These are phyloP conservation scores for Albatrellus sp. DNA, from an alignment of 1,284 basidiomycete species.

Conservation along the genomic window DNA sequence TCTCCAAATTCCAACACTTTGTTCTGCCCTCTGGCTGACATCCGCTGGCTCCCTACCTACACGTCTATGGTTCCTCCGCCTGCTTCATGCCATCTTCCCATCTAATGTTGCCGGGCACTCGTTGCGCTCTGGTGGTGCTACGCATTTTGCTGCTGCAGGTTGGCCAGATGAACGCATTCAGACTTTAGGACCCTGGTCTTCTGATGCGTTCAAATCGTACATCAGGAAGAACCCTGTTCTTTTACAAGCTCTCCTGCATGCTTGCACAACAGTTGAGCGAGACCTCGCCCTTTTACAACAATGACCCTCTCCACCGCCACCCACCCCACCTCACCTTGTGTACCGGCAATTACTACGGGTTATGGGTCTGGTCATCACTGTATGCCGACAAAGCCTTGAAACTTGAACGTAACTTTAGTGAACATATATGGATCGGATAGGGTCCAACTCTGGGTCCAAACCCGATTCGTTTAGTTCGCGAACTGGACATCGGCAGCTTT, in stretches of 20 bases:
- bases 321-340: too few relatives aligned
- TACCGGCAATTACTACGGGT: too few relatives aligned
- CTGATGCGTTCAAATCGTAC: constrained; percentile 21
- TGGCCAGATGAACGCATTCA: constrained; percentile 21
- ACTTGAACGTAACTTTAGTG: too few relatives aligned
- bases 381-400: not conserved
- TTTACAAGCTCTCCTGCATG: constrained; percentile 9
- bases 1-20: too few relatives aligned
- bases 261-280: too few relatives aligned
- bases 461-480: too few relatives aligned
- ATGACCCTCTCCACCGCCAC: too few relatives aligned
- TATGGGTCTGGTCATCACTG: too few relatives aligned
- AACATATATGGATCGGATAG: too few relatives aligned
- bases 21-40: constrained; percentile 18
- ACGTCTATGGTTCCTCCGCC: constrained; percentile 14
- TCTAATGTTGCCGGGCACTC: constrained; percentile 21
- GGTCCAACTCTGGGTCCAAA: too few relatives aligned
- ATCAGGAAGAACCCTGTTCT: constrained; percentile 21
- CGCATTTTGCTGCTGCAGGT: constrained; percentile 19
- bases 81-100: constrained; percentile 10
- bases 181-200: constrained; percentile 24
- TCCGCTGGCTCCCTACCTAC: not conserved
- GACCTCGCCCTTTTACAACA: too few relatives aligned
- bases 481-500: too few relatives aligned
- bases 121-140: constrained; percentile 24